Conservation (phyloP, 768 basidiomycete genomes). For the Sarcodon aspratus region DNA sequence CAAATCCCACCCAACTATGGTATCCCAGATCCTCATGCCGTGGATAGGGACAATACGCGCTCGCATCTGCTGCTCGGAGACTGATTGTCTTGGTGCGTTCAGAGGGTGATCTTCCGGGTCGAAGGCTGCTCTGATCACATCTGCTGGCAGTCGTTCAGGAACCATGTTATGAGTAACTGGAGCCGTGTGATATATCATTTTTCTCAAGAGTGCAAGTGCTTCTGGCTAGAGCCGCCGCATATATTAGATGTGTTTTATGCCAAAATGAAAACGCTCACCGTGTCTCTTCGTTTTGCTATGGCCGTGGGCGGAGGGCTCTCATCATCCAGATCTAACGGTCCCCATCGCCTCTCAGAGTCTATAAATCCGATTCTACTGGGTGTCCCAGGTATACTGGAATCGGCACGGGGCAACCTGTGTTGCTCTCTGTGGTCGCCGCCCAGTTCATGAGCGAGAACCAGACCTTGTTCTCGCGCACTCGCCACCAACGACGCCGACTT, state of each 20-base stretch:
- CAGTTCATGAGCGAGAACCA: slow-evolving; percentile 12
- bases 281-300: slow-evolving; percentile 61
- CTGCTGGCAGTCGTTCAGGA: slow-evolving; percentile 32
- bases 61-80: slow-evolving; percentile 40
- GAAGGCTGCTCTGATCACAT: slow-evolving; percentile 36
- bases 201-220: slow-evolving; percentile 42
- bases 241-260: neutral
- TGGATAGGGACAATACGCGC: slow-evolving; percentile 33
- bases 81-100: slow-evolving; percentile 39
- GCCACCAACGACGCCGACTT: slow-evolving; percentile 32
- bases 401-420: neutral
- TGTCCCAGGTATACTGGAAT: neutral
- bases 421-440: neutral
- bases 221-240: slow-evolving; percentile 27
- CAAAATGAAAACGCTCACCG: slow-evolving; percentile 24
- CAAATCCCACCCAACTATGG: slow-evolving; percentile 30
- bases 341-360: slow-evolving; percentile 13
- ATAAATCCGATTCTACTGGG: slow-evolving; percentile 8
- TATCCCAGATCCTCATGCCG: slow-evolving; percentile 45
- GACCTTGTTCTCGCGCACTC: slow-evolving; percentile 35
- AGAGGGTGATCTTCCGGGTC: slow-evolving; percentile 35
- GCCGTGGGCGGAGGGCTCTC: slow-evolving; percentile 65
- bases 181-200: slow-evolving; percentile 42
- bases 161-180: slow-evolving; percentile 41
- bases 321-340: slow-evolving; percentile 46